Evolutionary conservation across 1,284 basidiomycete genomes (phyloP), one percentile per base, ranked within the genome.

Genomic region (Stygiomarasmius scandens): DNA sequence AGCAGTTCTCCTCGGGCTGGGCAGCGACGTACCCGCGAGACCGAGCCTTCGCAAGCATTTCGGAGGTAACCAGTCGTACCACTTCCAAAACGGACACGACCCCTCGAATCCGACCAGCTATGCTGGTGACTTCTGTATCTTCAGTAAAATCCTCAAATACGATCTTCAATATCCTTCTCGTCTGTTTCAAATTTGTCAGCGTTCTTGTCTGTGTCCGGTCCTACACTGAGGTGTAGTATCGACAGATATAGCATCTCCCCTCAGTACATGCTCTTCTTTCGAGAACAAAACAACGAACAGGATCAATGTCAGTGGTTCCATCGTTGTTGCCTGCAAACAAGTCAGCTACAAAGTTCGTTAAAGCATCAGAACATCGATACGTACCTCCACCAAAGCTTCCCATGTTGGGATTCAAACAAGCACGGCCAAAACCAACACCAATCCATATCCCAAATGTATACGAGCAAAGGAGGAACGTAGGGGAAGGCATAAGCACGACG

Each of bases 361-460:
- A n/a, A n/a, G n/a, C n/a, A n/a, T n/a, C n/a, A n/a, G n/a, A n/a
- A n/a, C 11, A 29, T 36, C n/a, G n/a, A n/a, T n/a, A 58, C 69
- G 45, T 32, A 73, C 73, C 69, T 56, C 61, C 68, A 27, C 67
- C 64, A 27, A 57, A 63, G 56, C 68, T 67, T 20, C 69, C 66
- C 64, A 70, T 69, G 3, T 59, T 52, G 1, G 71, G 67, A 12
- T 44, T 19, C 16, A 70, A 41, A 22, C 64, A 23, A 27, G n/a
- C 11, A 9, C 56, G 29, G 6, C 48, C 22, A 49, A 66, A 64
- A 25, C 54, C 52, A 19, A 50, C 57, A 6, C 59, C 63, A 25
- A 54, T 69, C 64, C 22, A 62, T 46, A 49, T 61, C 59, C 54
- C 61, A 73, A 1, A 71, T 64, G 9, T 56, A 57, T n/a, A 51